These are phyloP conservation scores for Trichoderma brevicompactum DNA, from an alignment of 2,329 filamentous ascomycete species.

Conservation along the genomic window DNA sequence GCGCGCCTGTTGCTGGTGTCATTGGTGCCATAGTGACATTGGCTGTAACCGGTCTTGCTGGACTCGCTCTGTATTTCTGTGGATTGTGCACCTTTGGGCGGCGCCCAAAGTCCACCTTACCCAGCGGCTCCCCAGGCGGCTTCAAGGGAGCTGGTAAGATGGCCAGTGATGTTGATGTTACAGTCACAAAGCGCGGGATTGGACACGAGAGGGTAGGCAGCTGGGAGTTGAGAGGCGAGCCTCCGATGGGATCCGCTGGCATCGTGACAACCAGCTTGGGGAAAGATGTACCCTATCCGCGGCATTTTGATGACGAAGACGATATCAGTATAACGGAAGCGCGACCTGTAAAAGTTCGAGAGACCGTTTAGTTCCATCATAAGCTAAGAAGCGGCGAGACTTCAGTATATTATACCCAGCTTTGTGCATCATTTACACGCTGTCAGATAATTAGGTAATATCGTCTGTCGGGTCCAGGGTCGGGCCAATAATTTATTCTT, in stretches of 20 bases:
- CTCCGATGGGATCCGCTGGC: conserved; percentile 31
- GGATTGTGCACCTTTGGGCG: conserved; percentile 43
- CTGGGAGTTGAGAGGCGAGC: conserved; percentile 49
- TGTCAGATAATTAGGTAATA: not conserved
- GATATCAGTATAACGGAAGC: conserved; percentile 44
- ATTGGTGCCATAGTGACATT: conserved; percentile 52
- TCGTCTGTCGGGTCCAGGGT: too few species aligned
- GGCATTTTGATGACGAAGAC: conserved; percentile 33
- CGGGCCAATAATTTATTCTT: not conserved
- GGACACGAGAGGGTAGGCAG: conserved; percentile 54
- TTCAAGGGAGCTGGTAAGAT: conserved; percentile 54
- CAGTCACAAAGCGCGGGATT: conserved; percentile 45
- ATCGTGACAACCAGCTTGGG: conserved; percentile 36
- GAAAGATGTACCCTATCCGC: conserved; percentile 8
- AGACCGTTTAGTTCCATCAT: conserved; percentile 42
- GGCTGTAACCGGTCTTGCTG: conserved; percentile 42
- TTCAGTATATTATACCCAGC: not conserved
- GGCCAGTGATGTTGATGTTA: conserved; percentile 50
- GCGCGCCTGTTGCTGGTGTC: conserved; percentile 49
- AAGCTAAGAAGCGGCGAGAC: not conserved
- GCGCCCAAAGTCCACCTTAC: conserved; percentile 14
- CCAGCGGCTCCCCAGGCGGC: conserved; percentile 39
- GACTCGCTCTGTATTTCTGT: conserved; percentile 41
- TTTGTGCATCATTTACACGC: not conserved
- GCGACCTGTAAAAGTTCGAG: conserved; percentile 45